Base-by-base conservation (phyloP, 129 eudicot genomes). In the Tagetes erecta region DNA sequence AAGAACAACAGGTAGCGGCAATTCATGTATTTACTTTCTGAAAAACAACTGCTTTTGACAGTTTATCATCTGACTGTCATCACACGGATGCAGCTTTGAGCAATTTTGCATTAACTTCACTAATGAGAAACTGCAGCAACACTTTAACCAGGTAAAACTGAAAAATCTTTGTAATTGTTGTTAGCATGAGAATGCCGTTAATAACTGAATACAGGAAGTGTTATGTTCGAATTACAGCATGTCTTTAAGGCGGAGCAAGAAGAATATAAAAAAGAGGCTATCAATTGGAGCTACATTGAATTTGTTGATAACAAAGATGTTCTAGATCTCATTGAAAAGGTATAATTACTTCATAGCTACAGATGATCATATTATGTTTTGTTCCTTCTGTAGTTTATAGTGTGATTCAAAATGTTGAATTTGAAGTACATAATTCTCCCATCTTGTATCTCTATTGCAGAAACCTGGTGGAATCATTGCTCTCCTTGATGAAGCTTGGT, bases 401-500 rank as follows among this genome's bases (percentile, higher is more conserved):
- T 39, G 34, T 49, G 42, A 14, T 77, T 70, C 40, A 9, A 49
- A 3, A 10, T 6, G 6, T 44, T 44, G 11, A 44, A 44, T 34
- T 60, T 59, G 46, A 37, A 70, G 65, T 30, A 68, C 56, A 68
- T 70, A 59, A 49, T 47, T 68, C 74, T 3, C 66, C 44, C 66
- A 78, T 34, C 40, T 42, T 72, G 73, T 64, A 79, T 64, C 37
- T 78, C 45, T 76, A 71, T 76, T 82, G 81, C 97, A 95, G 99
- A 95, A 91, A 88, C 97, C 99, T 39, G 97, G 99, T 77, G 99
- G 99, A 64, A 83, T 95, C 53, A 67, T 95, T 70, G 94, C 91
- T 84, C 99, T 95, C 63, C 97, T 95, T 20, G 99, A 95, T 84
- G 99, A 95, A 87, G 99, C 99, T 71, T 95, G 99, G 99, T 95